These are phyloP conservation scores for Akanthomyces dipterigenus DNA, from an alignment of 2,329 filamentous ascomycete genomes.

Conservation along the genomic window DNA sequence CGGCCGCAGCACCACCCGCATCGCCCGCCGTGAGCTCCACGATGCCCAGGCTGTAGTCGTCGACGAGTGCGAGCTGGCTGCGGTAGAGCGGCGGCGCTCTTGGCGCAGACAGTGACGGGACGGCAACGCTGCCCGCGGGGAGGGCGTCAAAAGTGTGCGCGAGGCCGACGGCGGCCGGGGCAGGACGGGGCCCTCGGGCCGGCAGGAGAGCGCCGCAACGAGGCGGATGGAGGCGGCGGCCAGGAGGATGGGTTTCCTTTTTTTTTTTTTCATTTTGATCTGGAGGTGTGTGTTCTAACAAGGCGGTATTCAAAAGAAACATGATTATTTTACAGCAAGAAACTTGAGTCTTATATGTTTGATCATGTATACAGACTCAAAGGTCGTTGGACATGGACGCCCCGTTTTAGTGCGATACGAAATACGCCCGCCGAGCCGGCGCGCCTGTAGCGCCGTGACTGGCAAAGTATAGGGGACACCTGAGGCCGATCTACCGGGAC, in stretches of 20 bases:
- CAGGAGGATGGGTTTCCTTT: neutral
- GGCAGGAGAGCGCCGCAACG: slow-evolving; percentile 16
- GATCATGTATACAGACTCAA: neutral
- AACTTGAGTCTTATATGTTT: neutral
- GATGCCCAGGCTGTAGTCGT: slow-evolving; percentile 26
- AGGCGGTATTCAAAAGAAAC: neutral
- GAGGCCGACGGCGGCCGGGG: slow-evolving; percentile 26
- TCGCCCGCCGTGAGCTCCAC: slow-evolving; percentile 8
- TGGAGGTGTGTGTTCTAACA: neutral
- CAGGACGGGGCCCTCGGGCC: slow-evolving; percentile 18
- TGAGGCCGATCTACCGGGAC: neutral
- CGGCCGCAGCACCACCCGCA: slow-evolving; percentile 21
- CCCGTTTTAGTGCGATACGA: neutral
- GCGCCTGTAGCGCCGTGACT: neutral
- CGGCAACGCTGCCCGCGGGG: slow-evolving; percentile 23
- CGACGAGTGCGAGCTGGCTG: slow-evolving; percentile 28
- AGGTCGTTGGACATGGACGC: neutral
- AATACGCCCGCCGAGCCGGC: neutral
- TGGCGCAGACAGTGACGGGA: slow-evolving; percentile 27
- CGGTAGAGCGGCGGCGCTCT: slow-evolving; percentile 29
- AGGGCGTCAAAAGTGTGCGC: slow-evolving; percentile 24
- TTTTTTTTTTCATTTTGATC: neutral
- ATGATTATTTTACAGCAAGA: neutral
- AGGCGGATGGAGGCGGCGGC: slow-evolving; percentile 2
- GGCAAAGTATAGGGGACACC: neutral